These are phyloP conservation scores for Brasilioporus rufonigricans DNA, from an alignment of 768 basidiomycete genomes.

Conservation along the genomic window DNA sequence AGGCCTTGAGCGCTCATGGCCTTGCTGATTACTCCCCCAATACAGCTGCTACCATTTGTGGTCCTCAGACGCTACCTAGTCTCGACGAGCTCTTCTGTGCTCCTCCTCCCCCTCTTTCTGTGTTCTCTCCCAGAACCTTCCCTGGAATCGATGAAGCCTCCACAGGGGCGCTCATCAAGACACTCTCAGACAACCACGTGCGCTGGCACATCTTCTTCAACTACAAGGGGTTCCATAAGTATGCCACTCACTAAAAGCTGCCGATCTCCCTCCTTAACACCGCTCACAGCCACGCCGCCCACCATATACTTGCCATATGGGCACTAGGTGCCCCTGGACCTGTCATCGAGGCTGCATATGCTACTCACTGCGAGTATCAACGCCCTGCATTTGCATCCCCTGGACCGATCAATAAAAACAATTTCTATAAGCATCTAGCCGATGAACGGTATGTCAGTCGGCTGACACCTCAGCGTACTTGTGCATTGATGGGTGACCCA, in stretches of 20 bases:
- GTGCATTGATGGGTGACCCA: neutral
- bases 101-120: conserved; percentile 29
- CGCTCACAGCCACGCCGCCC: conserved; percentile 48
- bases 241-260: conserved; percentile 4
- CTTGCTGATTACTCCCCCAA: conserved; percentile 19
- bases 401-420: conserved; percentile 29
- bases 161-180: conserved; percentile 37
- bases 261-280: conserved; percentile 19
- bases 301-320: conserved; percentile 59
- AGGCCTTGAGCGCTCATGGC: conserved; percentile 21
- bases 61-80: conserved; percentile 8
- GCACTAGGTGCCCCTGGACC: conserved; percentile 50
- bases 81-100: conserved; percentile 21
- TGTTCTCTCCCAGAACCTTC: conserved; percentile 32
- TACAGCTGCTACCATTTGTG: conserved; percentile 11
- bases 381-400: conserved; percentile 34
- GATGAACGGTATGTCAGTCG: conserved; percentile 45
- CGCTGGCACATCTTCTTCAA: conserved; percentile 59
- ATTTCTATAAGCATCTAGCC: conserved; percentile 55
- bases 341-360: conserved; percentile 43
- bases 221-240: conserved; percentile 33
- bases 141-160: conserved; percentile 38
- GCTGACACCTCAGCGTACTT: neutral
- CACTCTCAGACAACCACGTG: conserved; percentile 50
- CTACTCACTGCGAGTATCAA: conserved; percentile 38